Base-by-base conservation (phyloP, 2,329 filamentous ascomycete species). In the Colletotrichum melonis region DNA sequence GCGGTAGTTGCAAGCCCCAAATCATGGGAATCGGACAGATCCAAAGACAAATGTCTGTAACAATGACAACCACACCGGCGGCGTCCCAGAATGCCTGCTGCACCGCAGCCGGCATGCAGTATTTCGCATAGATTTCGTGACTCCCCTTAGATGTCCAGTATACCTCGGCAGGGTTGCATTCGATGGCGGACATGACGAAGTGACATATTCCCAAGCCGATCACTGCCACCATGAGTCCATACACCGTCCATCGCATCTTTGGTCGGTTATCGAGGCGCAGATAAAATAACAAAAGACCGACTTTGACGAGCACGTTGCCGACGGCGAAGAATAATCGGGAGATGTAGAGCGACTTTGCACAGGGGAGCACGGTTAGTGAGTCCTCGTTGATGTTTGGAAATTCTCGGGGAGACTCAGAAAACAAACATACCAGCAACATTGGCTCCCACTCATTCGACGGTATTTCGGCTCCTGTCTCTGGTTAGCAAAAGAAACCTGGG, bases 1-100 rank as follows among this genome's bases (percentile, higher is more conserved):
- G 42, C 0, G 67, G 59, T n/a, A 69, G 19, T 24, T 64, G 67
- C 14, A 69, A 26, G 11, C 22, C 42, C 67, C 67, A 69, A 16
- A 69, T 49, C 67, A 63, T 69, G 12, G 67, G 67, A 28, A 69
- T 63, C 16, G 67, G 67, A 14, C 67, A 69, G 1, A 22, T 8
- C 67, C 67, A 69, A 24, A 69, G 67, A 28, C 58, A 63, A 26
- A 69, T 69, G n/a, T 63, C 67, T 1, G 67, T 69, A 26, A 69
- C 26, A 7, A 69, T 63, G 16, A 69, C 58, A 16, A 62, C 57
- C 26, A 63, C 35, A 12, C 67, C 67, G 1, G 58, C 49, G 24
- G 58, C 67, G 32, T 69, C 67, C 67, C 67, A 63, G 24, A 69
- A 63, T 12, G 32, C 52, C 19, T 69, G 59, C 1, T 69, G 67